phyloP scores from a whole-genome alignment of 176 grass and related monocot species.

The Luzula sylvatica region DNA sequence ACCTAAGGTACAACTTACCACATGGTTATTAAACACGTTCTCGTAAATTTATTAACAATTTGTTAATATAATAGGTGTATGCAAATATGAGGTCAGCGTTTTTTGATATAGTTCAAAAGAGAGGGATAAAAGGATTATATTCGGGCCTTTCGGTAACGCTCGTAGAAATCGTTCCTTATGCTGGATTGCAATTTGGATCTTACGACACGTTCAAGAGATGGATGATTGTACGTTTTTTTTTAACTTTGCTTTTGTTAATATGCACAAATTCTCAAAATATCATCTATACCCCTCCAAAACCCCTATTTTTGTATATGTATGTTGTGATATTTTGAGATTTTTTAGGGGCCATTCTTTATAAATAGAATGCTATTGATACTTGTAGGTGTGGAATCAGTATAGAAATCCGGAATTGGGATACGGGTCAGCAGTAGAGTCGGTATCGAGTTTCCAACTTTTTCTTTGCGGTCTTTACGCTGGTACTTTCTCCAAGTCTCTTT shows the following conservation, averaged over 20 bases:
- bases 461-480: slow-evolving; percentile 85
- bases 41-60: neutral
- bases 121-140: slow-evolving; percentile 81
- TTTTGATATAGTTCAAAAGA: slow-evolving; percentile 54
- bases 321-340: no score
- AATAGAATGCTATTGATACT: no score
- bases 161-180: slow-evolving; percentile 96
- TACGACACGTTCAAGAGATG: slow-evolving; percentile 93
- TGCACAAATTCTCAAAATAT: no score
- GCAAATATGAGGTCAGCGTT: slow-evolving; percentile 81
- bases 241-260: neutral
- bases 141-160: slow-evolving; percentile 68
- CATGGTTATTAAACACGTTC: neutral
- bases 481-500: slow-evolving; percentile 71
- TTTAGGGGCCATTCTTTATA: no score
- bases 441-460: slow-evolving; percentile 82
- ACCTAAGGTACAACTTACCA: slow-evolving; percentile 71
- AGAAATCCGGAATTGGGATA: slow-evolving; percentile 41
- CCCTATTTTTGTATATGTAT: no score
- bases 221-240: slow-evolving; percentile 59
- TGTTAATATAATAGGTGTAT: slow-evolving; percentile 47
- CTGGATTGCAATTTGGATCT: slow-evolving; percentile 87
- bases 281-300: no score
- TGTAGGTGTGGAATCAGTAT: slow-evolving; percentile 75
- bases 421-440: slow-evolving; percentile 40